Evolutionary conservation across 2,329 filamentous ascomycete genomes (phyloP).

Genomic region (Xylaria sp.): DNA sequence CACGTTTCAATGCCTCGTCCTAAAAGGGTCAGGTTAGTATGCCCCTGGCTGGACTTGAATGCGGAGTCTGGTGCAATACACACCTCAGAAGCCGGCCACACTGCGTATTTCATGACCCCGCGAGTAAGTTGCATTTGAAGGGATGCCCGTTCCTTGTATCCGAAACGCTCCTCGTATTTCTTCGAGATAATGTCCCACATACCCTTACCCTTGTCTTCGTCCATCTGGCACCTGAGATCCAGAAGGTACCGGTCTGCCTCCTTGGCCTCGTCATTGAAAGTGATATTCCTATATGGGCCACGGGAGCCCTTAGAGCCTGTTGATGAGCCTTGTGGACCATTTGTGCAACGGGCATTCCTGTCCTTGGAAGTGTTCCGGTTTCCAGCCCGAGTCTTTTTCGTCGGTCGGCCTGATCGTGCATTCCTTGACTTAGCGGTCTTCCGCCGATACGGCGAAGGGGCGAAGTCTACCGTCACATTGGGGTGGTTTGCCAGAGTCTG

Average conservation of each 20-base stretch:
- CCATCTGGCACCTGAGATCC: conserved; percentile 49
- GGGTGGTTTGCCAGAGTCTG: conserved; percentile 16
- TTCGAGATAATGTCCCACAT: conserved; percentile 60
- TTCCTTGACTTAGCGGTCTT: conserved; percentile 24
- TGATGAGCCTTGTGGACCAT: conserved; percentile 21
- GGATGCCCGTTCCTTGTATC: conserved; percentile 47
- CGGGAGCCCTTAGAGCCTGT: conserved; percentile 41
- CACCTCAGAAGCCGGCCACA: conserved; percentile 56
- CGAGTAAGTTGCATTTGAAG: conserved; percentile 61
- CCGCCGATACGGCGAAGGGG: conserved; percentile 22
- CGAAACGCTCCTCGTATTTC: conserved; percentile 44
- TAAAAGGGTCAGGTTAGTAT: conserved; percentile 32
- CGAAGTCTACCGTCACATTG: conserved; percentile 21
- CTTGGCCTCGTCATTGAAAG: conserved; percentile 49
- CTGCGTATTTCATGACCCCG: conserved; percentile 50
- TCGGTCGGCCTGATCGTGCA: conserved; percentile 21
- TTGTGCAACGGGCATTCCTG: conserved; percentile 5
- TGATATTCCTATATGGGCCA: conserved; percentile 34
- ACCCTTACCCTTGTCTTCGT: conserved; percentile 54
- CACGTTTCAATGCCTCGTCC: conserved; percentile 45
- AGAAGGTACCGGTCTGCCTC: conserved; percentile 54
- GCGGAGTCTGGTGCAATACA: conserved; percentile 32
- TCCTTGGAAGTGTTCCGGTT: conserved; percentile 15
- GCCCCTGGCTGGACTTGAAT: conserved; percentile 12
- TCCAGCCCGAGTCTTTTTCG: conserved; percentile 24